Evolutionary conservation across 768 basidiomycete species (phyloP), one percentile per base, ranked within the genome.

Genomic region (Phaffia australis): DNA sequence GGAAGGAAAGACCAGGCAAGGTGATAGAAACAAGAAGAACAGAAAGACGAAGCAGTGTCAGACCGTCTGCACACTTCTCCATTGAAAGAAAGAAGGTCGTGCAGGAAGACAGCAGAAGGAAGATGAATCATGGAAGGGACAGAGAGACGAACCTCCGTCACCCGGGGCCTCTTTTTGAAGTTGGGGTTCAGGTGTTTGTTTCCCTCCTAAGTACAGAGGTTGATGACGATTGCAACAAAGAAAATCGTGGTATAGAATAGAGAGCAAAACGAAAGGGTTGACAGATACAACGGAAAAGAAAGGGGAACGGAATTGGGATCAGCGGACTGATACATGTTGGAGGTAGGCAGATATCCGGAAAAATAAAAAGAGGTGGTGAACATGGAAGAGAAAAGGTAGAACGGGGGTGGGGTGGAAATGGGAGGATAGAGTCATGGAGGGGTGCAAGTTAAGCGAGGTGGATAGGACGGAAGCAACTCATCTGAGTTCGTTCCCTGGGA

Each of bases 81-180:
- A 11, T 42, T 42, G 35, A 42, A 47, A 60, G 32, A 59, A 46
- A 59, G 30, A 58, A 4, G 15, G 11, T 16, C 4, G 57, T 58
- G 32, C 57, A 58, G 47, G 57, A 42, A 25, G 23, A n/a, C n/a
- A 58, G 21, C 15, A 54, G 63, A 55, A 61, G 32, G 42, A 65
- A 48, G 63, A 35, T 32, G 25, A n/a, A 51, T 21, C 61, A 23
- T 16, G 42, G 27, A 16, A 49, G 64, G 25, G 60, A 52, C 11
- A 56, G 59, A 68, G 46, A 69, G 79, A 75, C 78, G 81, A 83
- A 95, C 93, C 93, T 95, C 93, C 82, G 89, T 94, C 76, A 87
- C 87, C 81, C 91, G 88, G 81, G 93, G 89, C 81, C 87, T 89
- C 81, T 91, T 91, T 82, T 93, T 93, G 81, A 94, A 93, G 76